Conservation (phyloP, 1,284 basidiomycete species). For the Pseudozyma thailandica region DNA sequence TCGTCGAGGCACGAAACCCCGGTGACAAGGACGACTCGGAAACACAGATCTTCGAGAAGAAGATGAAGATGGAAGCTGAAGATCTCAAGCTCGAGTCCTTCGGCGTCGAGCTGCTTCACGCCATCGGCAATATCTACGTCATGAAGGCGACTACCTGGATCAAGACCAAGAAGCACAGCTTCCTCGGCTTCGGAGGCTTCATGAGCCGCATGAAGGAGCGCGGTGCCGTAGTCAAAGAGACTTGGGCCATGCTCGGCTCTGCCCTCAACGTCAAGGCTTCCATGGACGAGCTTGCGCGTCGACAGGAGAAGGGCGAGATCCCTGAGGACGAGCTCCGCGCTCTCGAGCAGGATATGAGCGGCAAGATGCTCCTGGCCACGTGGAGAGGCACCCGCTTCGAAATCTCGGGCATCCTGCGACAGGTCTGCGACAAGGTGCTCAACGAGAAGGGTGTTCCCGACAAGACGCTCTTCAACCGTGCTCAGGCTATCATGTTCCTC, state of each 20-base stretch:
- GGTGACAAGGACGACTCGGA: conserved; percentile 87
- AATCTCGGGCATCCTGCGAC: conserved; percentile 60
- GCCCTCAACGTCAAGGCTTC: conserved; percentile 72
- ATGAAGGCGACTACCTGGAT: conserved; percentile 91
- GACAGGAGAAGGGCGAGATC: conserved; percentile 87
- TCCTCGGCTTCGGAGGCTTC: conserved; percentile 87
- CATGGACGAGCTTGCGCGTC: conserved; percentile 87
- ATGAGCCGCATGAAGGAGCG: conserved; percentile 95
- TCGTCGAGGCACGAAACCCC: conserved; percentile 77
- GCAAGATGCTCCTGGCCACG: conserved; percentile 73
- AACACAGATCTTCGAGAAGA: conserved; percentile 73
- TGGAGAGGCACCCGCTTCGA: conserved; percentile 63
- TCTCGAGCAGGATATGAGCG: conserved; percentile 92
- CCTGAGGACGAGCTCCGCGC: conserved; percentile 78
- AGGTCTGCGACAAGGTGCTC: conserved; percentile 65
- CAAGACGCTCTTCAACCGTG: conserved; percentile 63
- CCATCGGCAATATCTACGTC: conserved; percentile 79
- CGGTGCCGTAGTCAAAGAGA: conserved; percentile 75
- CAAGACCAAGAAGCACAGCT: conserved; percentile 77
- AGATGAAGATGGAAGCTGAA: conserved; percentile 86
- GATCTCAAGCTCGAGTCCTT: conserved; percentile 98
- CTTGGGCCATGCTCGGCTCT: conserved; percentile 71
- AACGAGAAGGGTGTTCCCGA: conserved; percentile 66
- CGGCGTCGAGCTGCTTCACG: conserved; percentile 82
- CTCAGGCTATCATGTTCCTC: conserved; percentile 60